Evolutionary conservation across 352 stramenopile species (phyloP), one percentile per base, ranked within the genome.

Genomic region (Globisporangium spinosum): DNA sequence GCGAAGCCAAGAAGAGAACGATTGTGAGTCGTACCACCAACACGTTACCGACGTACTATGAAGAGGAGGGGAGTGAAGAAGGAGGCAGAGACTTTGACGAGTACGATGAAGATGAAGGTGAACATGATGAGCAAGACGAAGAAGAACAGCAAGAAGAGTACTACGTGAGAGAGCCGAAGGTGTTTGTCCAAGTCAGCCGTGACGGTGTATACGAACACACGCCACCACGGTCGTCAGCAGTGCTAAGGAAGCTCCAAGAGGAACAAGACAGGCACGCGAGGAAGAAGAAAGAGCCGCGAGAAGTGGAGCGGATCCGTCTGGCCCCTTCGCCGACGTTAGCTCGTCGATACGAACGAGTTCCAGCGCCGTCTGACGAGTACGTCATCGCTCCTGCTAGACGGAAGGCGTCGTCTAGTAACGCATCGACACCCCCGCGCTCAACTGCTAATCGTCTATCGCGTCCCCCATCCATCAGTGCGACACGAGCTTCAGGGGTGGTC

Each of bases 241-340:
- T 85, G 27, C 32, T 76, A 15, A 67, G 76, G 38, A 86, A 82
- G 34, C 58, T 85, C 5, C 69, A 75, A 25, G 64, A 68, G n/a
- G 59, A 80, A 29, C 67, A 70, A 0, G 74, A 56, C 58, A 77
- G 56, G 2, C 75, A 53, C 22, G 72, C 70, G 13, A 64, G 73
- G 8, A 77, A 74, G 58, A 64, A 70, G 1, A 66, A 69, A 49
- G 58, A 70, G 2, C 62, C 68, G 29, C 70, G 72, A 20, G 72
- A 83, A 34, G 68, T 85, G 6, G 80, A 89, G 60, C 82, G 78
- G 9, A 80, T 89, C 57, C 76, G 72, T 13, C 70, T 89, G 29
- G 70, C 80, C 0, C 74, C 82, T 23, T 89, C 82, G 2, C 68
- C 74, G 5, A 77, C 71, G 54, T 56, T 89, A 23, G 58, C 77